A percentile compares a stretch with the other conserved stretches of the same genome.
These are phyloP conservation scores for Chrysanthemum lavandulifolium DNA, from an alignment of 129 eudicot genomes.

Conservation along the genomic window DNA sequence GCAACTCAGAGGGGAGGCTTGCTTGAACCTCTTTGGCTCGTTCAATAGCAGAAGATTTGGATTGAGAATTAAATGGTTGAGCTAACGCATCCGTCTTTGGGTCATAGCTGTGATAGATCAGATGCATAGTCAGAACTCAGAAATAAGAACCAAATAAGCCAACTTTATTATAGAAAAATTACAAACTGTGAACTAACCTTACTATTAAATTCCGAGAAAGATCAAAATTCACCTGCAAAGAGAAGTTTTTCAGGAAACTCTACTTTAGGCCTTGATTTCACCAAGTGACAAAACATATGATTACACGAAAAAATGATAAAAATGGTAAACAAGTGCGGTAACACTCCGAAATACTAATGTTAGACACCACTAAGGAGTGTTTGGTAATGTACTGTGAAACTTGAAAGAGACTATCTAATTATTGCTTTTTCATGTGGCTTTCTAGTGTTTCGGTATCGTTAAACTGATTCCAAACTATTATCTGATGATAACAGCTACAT, in stretches of 20 bases:
- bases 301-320: no score
- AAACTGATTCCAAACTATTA: no score
- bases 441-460: no score
- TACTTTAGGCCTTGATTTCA: neutral
- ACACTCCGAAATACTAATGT: neutral
- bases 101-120: slow-evolving; percentile 29
- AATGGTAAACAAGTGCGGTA: slow-evolving; percentile 3
- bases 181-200: slow-evolving; percentile 32
- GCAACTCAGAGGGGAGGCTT: slow-evolving; percentile 26
- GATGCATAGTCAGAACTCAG: neutral
- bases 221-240: slow-evolving; percentile 36
- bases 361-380: no score
- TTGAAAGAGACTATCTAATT: no score
- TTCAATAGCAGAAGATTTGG: slow-evolving; percentile 38
- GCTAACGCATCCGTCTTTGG: slow-evolving; percentile 19
- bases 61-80: slow-evolving; percentile 15
- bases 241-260: neutral
- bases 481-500: no score
- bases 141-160: neutral
- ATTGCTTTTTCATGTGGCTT: no score
- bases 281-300: neutral
- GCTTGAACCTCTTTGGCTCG: slow-evolving; percentile 57
- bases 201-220: slow-evolving; percentile 17
- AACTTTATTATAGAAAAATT: neutral
- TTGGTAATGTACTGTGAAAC: no score